Percentiles rank a stretch among this genome's conserved stretches.
These are phyloP conservation scores for Taphrina sp. DNA, from an alignment of 1,139 yeast species.

Conservation along the genomic window DNA sequence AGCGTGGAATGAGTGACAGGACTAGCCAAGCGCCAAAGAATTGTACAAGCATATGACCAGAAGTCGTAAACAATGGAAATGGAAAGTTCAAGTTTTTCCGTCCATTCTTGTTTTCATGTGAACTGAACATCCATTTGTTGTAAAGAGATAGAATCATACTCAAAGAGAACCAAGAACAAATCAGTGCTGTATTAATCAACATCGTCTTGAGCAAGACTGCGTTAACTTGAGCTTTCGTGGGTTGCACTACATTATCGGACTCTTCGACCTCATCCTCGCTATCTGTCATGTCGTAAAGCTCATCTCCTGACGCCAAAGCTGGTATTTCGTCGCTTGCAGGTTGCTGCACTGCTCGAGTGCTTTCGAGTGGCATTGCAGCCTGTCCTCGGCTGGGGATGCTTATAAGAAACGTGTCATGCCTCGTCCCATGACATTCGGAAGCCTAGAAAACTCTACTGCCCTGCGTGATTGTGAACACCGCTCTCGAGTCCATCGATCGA, in stretches of 20 bases:
- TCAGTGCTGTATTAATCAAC: constrained; percentile 15
- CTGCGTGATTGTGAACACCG: too few species aligned
- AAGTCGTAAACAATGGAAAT: constrained; percentile 79
- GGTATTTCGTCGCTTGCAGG: too few species aligned
- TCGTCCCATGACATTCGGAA: too few species aligned
- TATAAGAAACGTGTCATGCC: too few species aligned
- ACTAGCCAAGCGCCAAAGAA: constrained; percentile 52
- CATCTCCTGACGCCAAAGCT: too few species aligned
- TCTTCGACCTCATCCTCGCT: neutral
- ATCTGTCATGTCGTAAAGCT: too few species aligned
- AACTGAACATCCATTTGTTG: constrained; percentile 61
- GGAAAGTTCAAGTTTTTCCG: constrained; percentile 70
- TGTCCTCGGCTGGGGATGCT: too few species aligned
- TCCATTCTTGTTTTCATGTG: constrained; percentile 59
- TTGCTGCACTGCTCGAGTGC: too few species aligned
- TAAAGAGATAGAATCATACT: constrained; percentile 47
- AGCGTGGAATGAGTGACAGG: constrained; percentile 51
- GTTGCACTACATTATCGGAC: too few species aligned
- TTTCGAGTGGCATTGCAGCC: too few species aligned
- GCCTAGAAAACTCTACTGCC: too few species aligned
- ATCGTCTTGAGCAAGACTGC: constrained; percentile 7
- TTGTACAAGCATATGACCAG: constrained; percentile 73
- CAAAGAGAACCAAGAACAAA: constrained; percentile 36
- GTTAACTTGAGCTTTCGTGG: constrained; percentile 24
- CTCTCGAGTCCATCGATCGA: too few species aligned